Evolutionary conservation across 306 rosid species (phyloP).

Genomic region (Pyrus communis): DNA sequence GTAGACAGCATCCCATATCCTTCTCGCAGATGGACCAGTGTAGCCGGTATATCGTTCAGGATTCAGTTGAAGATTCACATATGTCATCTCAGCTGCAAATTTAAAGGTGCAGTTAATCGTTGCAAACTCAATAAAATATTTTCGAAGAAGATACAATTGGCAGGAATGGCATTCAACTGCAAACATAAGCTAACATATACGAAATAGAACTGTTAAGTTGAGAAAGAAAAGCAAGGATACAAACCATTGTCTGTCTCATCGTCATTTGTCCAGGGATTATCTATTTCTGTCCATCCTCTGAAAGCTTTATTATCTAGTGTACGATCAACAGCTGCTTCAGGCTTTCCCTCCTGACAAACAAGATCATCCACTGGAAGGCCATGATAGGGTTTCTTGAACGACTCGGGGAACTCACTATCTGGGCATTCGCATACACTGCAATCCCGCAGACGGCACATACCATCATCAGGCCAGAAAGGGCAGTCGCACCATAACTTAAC

Average conservation of each 20-base stretch:
- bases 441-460: constrained; percentile 94
- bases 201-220: background rate
- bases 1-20: constrained; percentile 92
- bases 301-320: constrained; percentile 75
- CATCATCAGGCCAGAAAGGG: constrained; percentile 99
- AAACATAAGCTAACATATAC: background rate
- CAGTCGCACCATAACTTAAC: constrained; percentile 94
- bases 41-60: constrained; percentile 96
- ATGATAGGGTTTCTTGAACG: constrained; percentile 53
- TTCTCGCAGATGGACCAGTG: constrained; percentile 85
- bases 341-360: constrained; percentile 95
- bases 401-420: constrained; percentile 77
- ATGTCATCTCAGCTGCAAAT: constrained; percentile 82
- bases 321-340: constrained; percentile 92
- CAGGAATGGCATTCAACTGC: background rate
- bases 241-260: constrained; percentile 90
- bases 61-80: constrained; percentile 87
- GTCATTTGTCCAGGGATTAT: constrained; percentile 92
- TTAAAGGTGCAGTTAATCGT: background rate
- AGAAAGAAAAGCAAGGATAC: constrained; percentile 5
- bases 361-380: constrained; percentile 61
- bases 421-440: constrained; percentile 99
- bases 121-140: constrained; percentile 1
- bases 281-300: constrained; percentile 79
- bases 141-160: background rate